Conservation (phyloP, 805 yeast species). For the Hanseniaspora vineae region DNA sequence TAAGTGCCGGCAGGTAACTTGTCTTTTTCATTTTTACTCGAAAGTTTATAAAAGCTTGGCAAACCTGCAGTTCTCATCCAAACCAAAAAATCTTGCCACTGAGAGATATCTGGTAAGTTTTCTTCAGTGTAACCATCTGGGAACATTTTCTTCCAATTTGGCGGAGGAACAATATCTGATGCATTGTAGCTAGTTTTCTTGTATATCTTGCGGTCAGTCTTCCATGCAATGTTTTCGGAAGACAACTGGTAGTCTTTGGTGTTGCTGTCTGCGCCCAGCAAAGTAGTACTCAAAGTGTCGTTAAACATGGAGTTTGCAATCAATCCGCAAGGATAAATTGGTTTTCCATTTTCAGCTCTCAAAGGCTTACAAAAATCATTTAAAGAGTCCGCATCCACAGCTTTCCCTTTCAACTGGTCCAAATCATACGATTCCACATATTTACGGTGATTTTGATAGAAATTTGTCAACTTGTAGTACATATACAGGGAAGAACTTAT, state of each 20-base stretch:
- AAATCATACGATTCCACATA: slow-evolving; percentile 79
- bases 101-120: slow-evolving; percentile 55
- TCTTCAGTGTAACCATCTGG: slow-evolving; percentile 65
- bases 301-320: slow-evolving; percentile 73
- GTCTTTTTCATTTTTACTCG: slow-evolving; percentile 53
- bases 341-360: slow-evolving; percentile 23
- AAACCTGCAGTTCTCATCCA: slow-evolving; percentile 93
- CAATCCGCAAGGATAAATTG: slow-evolving; percentile 69
- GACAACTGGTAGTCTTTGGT: slow-evolving; percentile 29
- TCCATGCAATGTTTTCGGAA: slow-evolving; percentile 56
- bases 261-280: slow-evolving; percentile 16
- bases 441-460: slow-evolving; percentile 89
- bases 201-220: slow-evolving; percentile 49
- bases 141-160: slow-evolving; percentile 59
- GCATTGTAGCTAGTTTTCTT: slow-evolving; percentile 50
- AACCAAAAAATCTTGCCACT: slow-evolving; percentile 62
- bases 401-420: slow-evolving; percentile 67
- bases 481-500: slow-evolving; percentile 60
- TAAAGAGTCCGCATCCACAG: slow-evolving; percentile 40
- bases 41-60: slow-evolving; percentile 77
- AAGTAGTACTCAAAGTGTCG: slow-evolving; percentile 52
- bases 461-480: slow-evolving; percentile 80
- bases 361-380: slow-evolving; percentile 28
- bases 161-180: slow-evolving; percentile 64
- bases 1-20: slow-evolving; percentile 56